phyloP scores from a whole-genome alignment of 768 basidiomycete genomes.

The Termitomyces titanicus region DNA sequence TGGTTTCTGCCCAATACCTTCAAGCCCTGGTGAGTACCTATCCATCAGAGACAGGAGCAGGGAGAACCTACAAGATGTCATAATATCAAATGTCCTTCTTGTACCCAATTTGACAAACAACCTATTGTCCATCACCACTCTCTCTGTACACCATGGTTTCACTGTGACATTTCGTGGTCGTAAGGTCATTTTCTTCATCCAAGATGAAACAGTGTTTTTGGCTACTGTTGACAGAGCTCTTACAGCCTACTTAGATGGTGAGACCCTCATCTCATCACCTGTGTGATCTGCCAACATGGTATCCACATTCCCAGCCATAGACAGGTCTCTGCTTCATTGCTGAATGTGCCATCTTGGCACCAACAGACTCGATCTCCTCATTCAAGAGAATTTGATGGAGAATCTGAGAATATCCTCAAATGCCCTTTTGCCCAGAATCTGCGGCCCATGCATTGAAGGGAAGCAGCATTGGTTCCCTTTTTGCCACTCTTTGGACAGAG shows the following conservation, averaged over 20 bases:
- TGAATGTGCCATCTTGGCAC: conserved; percentile 1
- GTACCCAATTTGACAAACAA: conserved; percentile 1
- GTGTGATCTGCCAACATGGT: neutral
- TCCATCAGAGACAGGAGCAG: neutral
- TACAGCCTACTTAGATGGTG: neutral
- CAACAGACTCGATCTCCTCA: neutral
- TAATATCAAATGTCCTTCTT: neutral
- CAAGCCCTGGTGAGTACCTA: neutral
- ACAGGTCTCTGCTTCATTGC: neutral
- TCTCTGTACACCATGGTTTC: neutral
- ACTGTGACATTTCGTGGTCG: neutral
- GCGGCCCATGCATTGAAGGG: conserved; percentile 2
- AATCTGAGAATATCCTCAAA: neutral
- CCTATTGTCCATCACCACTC: conserved; percentile 1
- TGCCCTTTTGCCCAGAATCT: neutral
- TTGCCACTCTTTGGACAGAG: neutral
- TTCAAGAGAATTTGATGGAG: neutral
- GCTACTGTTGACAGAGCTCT: neutral
- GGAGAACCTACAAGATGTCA: neutral
- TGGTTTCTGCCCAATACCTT: neutral
- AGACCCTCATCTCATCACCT: neutral
- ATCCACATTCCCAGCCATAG: neutral
- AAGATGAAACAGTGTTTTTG: neutral
- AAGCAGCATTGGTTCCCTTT: conserved; percentile 4
- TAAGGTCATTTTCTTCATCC: conserved; percentile 3